Evolutionary conservation across 1,284 basidiomycete species (phyloP).

Genomic region (Apiotrichum mycotoxinovorans): DNA sequence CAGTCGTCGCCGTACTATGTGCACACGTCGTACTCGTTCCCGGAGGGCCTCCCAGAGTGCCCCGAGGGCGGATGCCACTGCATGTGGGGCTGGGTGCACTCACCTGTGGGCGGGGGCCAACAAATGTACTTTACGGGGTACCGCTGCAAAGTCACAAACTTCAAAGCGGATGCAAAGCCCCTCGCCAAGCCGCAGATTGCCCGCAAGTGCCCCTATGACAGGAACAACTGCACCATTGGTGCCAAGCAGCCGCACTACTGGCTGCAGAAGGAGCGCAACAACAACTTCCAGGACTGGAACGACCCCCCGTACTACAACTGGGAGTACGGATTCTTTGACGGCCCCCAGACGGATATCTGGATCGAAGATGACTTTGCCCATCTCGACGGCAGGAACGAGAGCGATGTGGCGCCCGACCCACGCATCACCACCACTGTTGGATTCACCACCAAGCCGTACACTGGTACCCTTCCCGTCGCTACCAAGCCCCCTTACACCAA

Average conservation of each 20-base stretch:
- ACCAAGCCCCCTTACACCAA: no score
- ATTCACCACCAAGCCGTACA: no score
- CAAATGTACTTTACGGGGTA: constrained; percentile 66
- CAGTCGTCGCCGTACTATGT: constrained; percentile 67
- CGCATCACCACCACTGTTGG: no score
- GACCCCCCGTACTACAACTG: constrained; percentile 29
- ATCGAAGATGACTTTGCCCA: no score
- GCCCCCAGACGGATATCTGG: constrained; percentile 35
- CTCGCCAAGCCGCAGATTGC: constrained; percentile 52
- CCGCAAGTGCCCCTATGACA: constrained; percentile 30
- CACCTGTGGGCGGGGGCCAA: constrained; percentile 10
- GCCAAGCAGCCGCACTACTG: constrained; percentile 21
- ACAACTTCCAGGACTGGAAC: constrained; percentile 52
- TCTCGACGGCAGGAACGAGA: no score
- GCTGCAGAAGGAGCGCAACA: constrained; percentile 8
- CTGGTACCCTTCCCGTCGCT: no score
- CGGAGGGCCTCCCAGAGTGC: constrained; percentile 63
- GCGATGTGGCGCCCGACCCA: no score
- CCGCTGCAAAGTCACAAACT: constrained; percentile 62
- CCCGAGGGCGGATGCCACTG: constrained; percentile 64
- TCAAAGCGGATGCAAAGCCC: constrained; percentile 46
- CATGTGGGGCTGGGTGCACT: constrained; percentile 65
- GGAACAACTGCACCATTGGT: constrained; percentile 33
- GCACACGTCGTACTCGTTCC: constrained; percentile 61
- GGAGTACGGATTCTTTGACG: constrained; percentile 30